Base-by-base conservation (phyloP, 2,329 filamentous ascomycete species). In the Colletotrichum cereale region DNA sequence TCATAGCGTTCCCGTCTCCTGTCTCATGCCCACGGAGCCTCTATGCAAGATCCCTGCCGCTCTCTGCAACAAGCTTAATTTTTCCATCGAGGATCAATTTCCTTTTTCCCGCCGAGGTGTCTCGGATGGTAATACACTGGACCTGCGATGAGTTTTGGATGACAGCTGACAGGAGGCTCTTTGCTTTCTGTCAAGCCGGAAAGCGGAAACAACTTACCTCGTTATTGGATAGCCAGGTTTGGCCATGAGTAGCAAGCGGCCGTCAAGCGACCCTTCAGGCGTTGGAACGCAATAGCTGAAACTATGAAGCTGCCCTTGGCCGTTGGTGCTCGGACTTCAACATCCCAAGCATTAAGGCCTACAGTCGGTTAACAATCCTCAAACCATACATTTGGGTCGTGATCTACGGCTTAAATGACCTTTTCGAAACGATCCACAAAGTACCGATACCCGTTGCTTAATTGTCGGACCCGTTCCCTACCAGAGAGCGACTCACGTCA, bases 141-240 rank as follows among this genome's bases (percentile, higher is more conserved):
- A 44, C 34, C 50, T 67, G 57, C 57, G 63, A 67, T 18, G 16
- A 50, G 56, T 44, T 71, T 67, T 57, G 42, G 64, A 71, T 62
- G 67, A 57, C 67, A 71, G 67, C 48, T 71, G 64, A 71, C 67
- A 67, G 55, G 67, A 71, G 44, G 40, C 42, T 48, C 48, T 42
- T 42, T 11, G 34, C 67, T 48, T 48, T 48, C 55, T 61, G 31
- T 56, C 52, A 56, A 38, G 31, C 14, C 16, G 48, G 52, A 5
- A 29, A 48, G 16, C 29, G 38, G 55, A 70, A 67, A 61, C 24
- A 34, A 31, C 48, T 21, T 31, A 31, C 11, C 24, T 31, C 11
- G 38, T 62, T 38, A 12, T 53, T 38, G 29, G 48, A 8, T 2
- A 24, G 42, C 29, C 34, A 44, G 48, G 50, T 7, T 5, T 61